A percentile compares a stretch with the other conserved stretches of the same genome.
Conservation (phyloP, 371 early-diverging fungal genomes). For the Smittium mucronatum region DNA sequence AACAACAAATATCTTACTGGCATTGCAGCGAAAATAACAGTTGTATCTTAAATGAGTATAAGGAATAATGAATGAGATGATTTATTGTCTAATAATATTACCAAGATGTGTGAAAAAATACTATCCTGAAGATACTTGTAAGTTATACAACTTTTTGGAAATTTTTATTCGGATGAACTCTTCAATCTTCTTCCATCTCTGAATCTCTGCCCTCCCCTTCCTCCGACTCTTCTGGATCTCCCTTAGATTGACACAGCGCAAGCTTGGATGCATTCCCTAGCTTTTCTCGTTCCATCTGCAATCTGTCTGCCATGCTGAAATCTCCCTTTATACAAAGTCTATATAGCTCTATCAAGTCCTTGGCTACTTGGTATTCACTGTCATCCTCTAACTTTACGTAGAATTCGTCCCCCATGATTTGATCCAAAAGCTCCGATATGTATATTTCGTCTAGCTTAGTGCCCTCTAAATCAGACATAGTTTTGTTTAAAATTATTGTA, state of each 20-base stretch:
- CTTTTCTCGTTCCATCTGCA: constrained; percentile 24
- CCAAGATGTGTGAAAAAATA: too few relatives aligned
- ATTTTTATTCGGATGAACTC: too few relatives aligned
- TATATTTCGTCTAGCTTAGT: constrained; percentile 10
- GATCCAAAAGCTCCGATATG: constrained; percentile 22
- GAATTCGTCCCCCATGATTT: constrained; percentile 29
- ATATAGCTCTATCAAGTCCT: constrained; percentile 15
- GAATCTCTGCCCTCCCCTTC: constrained; percentile 17
- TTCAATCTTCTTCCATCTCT: constrained; percentile 11
- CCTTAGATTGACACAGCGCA: constrained; percentile 5
- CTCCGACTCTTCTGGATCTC: neutral
- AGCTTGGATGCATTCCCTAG: constrained; percentile 11
- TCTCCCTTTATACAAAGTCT: constrained; percentile 24
- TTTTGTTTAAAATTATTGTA: neutral
- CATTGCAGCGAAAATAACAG: too few relatives aligned
- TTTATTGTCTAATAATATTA: too few relatives aligned
- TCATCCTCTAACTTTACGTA: constrained; percentile 23
- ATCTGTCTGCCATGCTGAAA: constrained; percentile 22
- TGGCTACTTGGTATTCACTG: constrained; percentile 25
- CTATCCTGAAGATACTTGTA: too few relatives aligned
- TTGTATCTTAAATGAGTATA: too few relatives aligned
- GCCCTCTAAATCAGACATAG: constrained; percentile 8
- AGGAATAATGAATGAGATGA: too few relatives aligned
- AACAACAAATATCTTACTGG: too few relatives aligned
- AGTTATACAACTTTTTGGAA: too few relatives aligned